Conservation (phyloP, 1,284 basidiomycete genomes). For the Ustilago crameri region DNA sequence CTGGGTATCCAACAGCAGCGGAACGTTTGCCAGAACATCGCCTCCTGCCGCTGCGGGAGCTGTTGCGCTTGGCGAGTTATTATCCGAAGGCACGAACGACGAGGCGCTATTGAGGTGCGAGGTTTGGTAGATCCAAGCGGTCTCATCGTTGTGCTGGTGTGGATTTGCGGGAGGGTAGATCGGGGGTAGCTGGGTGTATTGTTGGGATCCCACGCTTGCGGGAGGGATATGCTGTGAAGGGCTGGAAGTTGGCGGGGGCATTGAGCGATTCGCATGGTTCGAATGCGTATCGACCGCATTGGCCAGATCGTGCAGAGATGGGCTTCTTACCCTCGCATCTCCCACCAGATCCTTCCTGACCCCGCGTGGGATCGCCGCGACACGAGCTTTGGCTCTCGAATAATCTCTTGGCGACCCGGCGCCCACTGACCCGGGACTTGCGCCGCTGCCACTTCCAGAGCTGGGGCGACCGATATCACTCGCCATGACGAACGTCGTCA, state of each 20-base stretch:
- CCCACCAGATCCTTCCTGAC: neutral
- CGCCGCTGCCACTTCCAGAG: slow-evolving; percentile 4
- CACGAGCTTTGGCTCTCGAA: neutral
- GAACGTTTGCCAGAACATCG: slow-evolving; percentile 25
- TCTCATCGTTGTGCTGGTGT: neutral
- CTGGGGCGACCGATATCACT: slow-evolving; percentile 3
- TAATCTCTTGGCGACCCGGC: neutral
- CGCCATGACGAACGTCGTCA: slow-evolving; percentile 28
- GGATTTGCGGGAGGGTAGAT: neutral
- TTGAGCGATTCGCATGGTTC: neutral
- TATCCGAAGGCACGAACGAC: neutral
- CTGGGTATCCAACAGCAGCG: slow-evolving; percentile 23
- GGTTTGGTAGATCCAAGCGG: slow-evolving; percentile 3
- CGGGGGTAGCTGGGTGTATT: neutral
- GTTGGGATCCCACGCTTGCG: too few relatives aligned
- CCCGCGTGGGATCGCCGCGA: neutral
- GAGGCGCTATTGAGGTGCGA: neutral
- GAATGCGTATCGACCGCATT: slow-evolving; percentile 27
- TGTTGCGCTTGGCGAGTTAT: slow-evolving; percentile 1
- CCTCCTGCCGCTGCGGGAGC: neutral
- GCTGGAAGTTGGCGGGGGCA: neutral
- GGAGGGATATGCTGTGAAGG: neutral
- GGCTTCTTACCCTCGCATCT: slow-evolving; percentile 11
- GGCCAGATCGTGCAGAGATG: slow-evolving; percentile 30
- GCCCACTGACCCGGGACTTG: neutral